phyloP scores from a whole-genome alignment of 495 filamentous ascomycete genomes.

The Friedmanniomyces endolithicus region DNA sequence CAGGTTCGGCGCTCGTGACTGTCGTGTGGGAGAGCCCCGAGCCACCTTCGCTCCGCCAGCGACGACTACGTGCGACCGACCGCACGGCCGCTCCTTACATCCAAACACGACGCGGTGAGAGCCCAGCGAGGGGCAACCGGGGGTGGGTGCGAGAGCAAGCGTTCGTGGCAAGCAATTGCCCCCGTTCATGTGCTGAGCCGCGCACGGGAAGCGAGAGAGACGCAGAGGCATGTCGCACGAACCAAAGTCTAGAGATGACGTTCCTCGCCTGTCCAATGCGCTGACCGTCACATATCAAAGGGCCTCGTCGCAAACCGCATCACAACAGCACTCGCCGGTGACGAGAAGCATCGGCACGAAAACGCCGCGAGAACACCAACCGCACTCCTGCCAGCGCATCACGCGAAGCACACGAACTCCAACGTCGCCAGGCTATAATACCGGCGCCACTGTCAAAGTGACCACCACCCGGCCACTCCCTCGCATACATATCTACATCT shows the following conservation, averaged over 20 bases:
- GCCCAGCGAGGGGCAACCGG: too few species aligned
- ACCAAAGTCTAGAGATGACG: neutral
- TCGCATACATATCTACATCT: conserved; percentile 6
- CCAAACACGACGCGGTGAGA: too few species aligned
- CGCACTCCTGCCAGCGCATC: neutral
- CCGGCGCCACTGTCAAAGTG: too few species aligned
- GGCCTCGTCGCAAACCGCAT: neutral
- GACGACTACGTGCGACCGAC: too few species aligned
- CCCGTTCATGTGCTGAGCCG: neutral
- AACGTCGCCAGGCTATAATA: neutral
- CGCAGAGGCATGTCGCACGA: conserved; percentile 8
- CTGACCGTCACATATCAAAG: neutral
- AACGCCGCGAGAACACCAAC: conserved; percentile 7
- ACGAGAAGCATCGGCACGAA: neutral
- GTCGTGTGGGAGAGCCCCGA: too few species aligned
- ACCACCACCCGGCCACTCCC: neutral
- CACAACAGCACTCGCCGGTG: neutral
- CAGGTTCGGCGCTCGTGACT: too few species aligned
- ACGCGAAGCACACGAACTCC: neutral
- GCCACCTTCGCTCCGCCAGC: too few species aligned
- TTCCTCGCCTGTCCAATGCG: neutral
- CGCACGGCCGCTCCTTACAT: neutral
- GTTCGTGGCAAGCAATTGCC: neutral
- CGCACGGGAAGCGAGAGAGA: neutral
- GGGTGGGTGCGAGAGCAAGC: neutral